phyloP scores from a whole-genome alignment of 129 eudicot genomes.

The Chrysanthemum seticuspe region DNA sequence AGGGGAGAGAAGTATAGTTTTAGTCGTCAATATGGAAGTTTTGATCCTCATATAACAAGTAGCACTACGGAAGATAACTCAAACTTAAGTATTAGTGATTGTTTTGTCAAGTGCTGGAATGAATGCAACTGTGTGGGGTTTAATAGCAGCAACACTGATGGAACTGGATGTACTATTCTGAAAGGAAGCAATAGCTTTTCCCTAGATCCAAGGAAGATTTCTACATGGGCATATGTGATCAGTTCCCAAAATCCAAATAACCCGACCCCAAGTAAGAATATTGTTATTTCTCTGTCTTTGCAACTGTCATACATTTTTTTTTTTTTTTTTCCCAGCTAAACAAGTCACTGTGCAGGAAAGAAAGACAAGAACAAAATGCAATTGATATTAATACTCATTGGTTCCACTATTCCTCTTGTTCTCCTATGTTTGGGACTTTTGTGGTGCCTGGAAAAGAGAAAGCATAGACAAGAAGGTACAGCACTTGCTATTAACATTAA shows the following conservation, averaged over 20 bases:
- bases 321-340: no score
- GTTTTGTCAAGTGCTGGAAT: constrained; percentile 4
- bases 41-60: not conserved
- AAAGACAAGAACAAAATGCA: not conserved
- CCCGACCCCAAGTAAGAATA: not conserved
- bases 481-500: not conserved
- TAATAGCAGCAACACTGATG: not conserved
- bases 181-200: not conserved
- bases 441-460: constrained; percentile 16
- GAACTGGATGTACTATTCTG: not conserved
- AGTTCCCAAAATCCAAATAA: not conserved
- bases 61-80: not conserved
- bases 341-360: not conserved
- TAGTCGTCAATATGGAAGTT: not conserved
- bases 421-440: constrained; percentile 24
- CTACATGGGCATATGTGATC: not conserved
- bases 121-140: constrained; percentile 1
- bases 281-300: not conserved
- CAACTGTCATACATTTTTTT: not conserved
- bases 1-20: not conserved
- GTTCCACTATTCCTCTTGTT: constrained; percentile 1
- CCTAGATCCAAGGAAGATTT: not conserved
- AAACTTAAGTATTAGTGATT: constrained; percentile 1
- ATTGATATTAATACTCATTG: constrained; percentile 16
- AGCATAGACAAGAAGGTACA: constrained; percentile 29